Evolutionary conservation across 352 stramenopile species (phyloP), one percentile per base, ranked within the genome.

Genomic region (Pythium grandisporangium): DNA sequence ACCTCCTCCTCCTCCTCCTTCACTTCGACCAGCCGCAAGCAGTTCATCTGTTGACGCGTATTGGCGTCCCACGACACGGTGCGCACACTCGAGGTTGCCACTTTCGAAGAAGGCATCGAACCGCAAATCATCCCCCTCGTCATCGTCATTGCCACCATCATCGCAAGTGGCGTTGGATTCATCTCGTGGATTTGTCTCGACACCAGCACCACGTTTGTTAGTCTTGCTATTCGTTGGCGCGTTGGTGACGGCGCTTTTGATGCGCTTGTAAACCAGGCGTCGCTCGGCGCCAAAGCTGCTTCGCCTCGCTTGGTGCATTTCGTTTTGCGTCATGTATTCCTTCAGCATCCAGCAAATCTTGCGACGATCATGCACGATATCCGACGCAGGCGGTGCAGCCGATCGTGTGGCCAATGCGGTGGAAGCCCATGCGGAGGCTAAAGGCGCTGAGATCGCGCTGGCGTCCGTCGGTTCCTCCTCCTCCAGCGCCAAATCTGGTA

Each of bases 71-170:
- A 71, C 29, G 1, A 87, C 62, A 20, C 73, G 73, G 49, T 84
- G 86, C 11, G 55, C 71, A 45, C 69, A 60, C 25, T 85, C 71
- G 32, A 92, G 53, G 43, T 92, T 92, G 12, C 74, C 75, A 26
- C 75, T 88, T 41, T 92, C 78, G 37, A 91, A 91, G 10, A 72
- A 58, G 16, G 75, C 58, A 43, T 66, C 51, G 45, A 91, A 89
- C 33, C 33, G 35, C 20, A 90, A 21, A 20, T 83, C 62, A n/a
- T n/a, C n/a, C 12, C 76, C 71, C 0, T n/a, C 24, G 4, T 12
- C 27, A 32, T 8, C 27, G 14, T 32, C 27, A 32, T 14, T 32
- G 10, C 27, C 27, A 32, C 14, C 14, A 8, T 14, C 27, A 14
- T 32, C n/a, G 8, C 10, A 39, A 19, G 34, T 16, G 17, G 8